Base-by-base conservation (phyloP, 1,284 basidiomycete species). In the Chalciporus sp. region DNA sequence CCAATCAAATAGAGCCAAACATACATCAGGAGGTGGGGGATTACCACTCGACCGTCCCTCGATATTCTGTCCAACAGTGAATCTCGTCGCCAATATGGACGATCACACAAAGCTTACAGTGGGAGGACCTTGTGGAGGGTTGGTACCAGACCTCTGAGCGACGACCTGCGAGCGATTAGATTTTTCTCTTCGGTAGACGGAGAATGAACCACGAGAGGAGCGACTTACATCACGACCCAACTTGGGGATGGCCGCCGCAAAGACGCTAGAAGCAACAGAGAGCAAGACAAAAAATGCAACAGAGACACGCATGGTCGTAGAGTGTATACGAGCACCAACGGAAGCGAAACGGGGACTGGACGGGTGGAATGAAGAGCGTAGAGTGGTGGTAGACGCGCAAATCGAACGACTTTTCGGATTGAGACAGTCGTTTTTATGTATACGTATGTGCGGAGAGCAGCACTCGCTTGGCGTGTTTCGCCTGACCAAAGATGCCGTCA, bases 251-350 rank as follows among this genome's bases (percentile, higher is more conserved):
- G 51, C 48, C 3, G 23, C 45, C n/a, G 64, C 54, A 17, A 64
- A 43, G 19, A 39, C 50, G 12, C 42, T 52, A 0, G 56, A 61
- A 0, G 41, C 45, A 7, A 55, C 49, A 0, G 64, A 56, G 52
- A 65, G 54, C 39, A 62, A 2, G 5, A 53, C 28, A 19, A 52
- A 8, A 42, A 53, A 2, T 7, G 60, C 39, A 20, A 47, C 1
- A 3, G 50, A 53, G 2, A 61, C 4, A 41, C 62, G 64, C 64
- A 65, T 66, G 11, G 12, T 17, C 23, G 14, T 17, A 20, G n/a
- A 16, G 45, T 7, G 8, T 35, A 20, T 19, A 37, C 5, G n/a
- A 1, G n/a, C n/a, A 26, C n/a, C n/a, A 9, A 31, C 41, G 33
- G 49, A 35, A 5, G 19, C 23, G 19, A 37, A 47, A 14, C 28